Base-by-base conservation (phyloP, 2,329 filamentous ascomycete species). In the Sporothrix protearum region DNA sequence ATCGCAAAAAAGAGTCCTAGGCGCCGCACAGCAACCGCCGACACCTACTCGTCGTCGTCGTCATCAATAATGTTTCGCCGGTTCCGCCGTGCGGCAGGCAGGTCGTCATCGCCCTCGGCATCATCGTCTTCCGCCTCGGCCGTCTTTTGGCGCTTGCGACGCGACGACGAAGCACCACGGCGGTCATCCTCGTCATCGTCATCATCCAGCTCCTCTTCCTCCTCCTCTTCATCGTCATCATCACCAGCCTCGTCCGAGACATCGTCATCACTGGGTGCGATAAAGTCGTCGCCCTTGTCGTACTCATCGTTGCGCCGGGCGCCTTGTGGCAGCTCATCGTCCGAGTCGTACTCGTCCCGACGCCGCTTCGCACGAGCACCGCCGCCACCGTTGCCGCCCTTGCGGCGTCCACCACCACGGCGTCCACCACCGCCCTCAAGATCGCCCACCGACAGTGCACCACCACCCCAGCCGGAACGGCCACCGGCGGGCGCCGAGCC, bases 241-340 rank as follows among this genome's bases (percentile, higher is more conserved):
- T 86, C 88, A 0, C 85, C 88, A 2, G 84, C 87, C 42, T 86
- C 88, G 53, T 87, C 88, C 55, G 81, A 79, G 71, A 80, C 80
- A 55, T 94, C 92, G 72, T 93, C 91, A 75, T 93, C 92, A 76
- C 90, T 93, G 3, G 85, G 85, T 3, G 91, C 92, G 71, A 95
- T 86, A 78, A 95, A 95, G 71, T 91, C 92, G 77, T 95, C 92
- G 45, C 91, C 91, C 78, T 91, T 86, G 74, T 94, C 92, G 78
- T 95, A 95, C 76, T 93, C 91, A 75, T 94, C 91, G 73, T 90
- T 86, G 69, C 87, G 86, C 42, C 85, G 85, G 61, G 83, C 83
- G 42, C 88, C 87, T 49, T 86, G 85, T 19, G 88, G 87, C 47
- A 89, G 83, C 72, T 92, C 91, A 75, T 93, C 91, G 76, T 94